These are phyloP conservation scores for Suhomyces atakaporum DNA, from an alignment of 1,139 yeast species.

Conservation along the genomic window DNA sequence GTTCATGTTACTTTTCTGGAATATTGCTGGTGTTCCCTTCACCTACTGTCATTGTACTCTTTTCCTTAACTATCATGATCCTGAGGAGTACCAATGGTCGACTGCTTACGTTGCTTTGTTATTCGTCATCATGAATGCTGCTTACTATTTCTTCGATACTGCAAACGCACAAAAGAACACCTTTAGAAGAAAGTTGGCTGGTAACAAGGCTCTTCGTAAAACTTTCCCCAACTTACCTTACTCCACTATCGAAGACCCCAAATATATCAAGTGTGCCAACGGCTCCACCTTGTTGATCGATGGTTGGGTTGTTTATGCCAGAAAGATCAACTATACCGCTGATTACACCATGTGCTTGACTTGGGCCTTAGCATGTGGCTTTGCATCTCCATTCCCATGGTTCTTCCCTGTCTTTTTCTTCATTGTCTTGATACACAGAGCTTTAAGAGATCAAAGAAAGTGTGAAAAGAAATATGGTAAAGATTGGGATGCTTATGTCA, in stretches of 20 bases:
- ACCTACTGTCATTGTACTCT: conserved; percentile 94
- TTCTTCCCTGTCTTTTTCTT: conserved; percentile 92
- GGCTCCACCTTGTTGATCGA: conserved; percentile 85
- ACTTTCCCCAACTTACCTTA: conserved; percentile 92
- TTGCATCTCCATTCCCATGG: conserved; percentile 88
- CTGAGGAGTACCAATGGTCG: conserved; percentile 77
- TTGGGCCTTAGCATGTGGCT: conserved; percentile 93
- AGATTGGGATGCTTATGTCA: conserved; percentile 86
- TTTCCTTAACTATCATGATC: conserved; percentile 78
- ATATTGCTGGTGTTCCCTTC: conserved; percentile 98
- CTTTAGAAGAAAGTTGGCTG: conserved; percentile 85
- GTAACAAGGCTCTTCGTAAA: conserved; percentile 72
- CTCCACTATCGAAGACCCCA: conserved; percentile 79
- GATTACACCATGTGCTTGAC: conserved; percentile 85
- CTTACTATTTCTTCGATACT: conserved; percentile 93
- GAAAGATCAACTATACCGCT: conserved; percentile 94
- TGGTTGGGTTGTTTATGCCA: conserved; percentile 92
- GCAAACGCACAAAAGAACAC: conserved; percentile 94
- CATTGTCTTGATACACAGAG: conserved; percentile 83
- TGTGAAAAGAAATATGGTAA: conserved; percentile 86
- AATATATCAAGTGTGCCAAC: conserved; percentile 76
- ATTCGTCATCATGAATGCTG: conserved; percentile 57
- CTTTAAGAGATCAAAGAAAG: conserved; percentile 80
- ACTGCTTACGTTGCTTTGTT: conserved; percentile 56
- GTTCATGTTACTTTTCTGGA: conserved; percentile 97